These are phyloP conservation scores for Tricladium varicosporioides DNA, from an alignment of 2,329 filamentous ascomycete species.

Conservation along the genomic window DNA sequence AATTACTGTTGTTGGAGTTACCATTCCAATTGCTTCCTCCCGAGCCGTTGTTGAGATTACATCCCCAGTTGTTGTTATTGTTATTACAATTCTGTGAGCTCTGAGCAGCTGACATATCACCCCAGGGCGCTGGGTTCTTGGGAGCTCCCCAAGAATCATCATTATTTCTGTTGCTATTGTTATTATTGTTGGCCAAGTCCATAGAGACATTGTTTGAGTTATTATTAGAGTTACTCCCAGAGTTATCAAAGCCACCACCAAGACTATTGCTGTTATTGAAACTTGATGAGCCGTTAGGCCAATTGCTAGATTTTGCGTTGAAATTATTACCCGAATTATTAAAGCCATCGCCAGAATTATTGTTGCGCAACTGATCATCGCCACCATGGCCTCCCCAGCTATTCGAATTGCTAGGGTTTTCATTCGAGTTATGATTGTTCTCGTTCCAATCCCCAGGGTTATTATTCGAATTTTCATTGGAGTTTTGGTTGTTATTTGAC, in stretches of 20 bases:
- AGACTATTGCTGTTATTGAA: slow-evolving; percentile 2
- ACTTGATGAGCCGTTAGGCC: slow-evolving; percentile 3
- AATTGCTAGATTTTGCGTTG: slow-evolving; percentile 5
- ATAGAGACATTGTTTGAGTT: too few species aligned
- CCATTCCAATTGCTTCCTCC: neutral
- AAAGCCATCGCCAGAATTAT: neutral
- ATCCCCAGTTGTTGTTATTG: neutral
- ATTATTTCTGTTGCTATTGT: neutral
- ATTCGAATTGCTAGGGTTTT: neutral
- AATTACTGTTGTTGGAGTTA: too few species aligned
- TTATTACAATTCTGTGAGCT: neutral
- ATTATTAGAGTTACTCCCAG: too few species aligned
- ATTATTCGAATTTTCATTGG: neutral
- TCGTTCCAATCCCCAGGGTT: slow-evolving; percentile 1
- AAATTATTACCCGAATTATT: slow-evolving; percentile 3
- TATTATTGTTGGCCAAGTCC: slow-evolving; percentile 6
- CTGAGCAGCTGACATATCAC: slow-evolving; percentile 17
- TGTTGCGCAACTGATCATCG: slow-evolving; percentile 1
- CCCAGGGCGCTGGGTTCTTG: slow-evolving; percentile 15
- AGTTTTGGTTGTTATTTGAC: slow-evolving; percentile 8
- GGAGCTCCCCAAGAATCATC: slow-evolving; percentile 11
- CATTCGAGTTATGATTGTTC: slow-evolving; percentile 1
- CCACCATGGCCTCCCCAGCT: slow-evolving; percentile 3
- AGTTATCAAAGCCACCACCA: too few species aligned
- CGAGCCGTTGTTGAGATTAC: neutral